Evolutionary conservation across 257 asterid species (phyloP), one percentile per base, ranked within the genome.

Genomic region (Penstemon newberryi): DNA sequence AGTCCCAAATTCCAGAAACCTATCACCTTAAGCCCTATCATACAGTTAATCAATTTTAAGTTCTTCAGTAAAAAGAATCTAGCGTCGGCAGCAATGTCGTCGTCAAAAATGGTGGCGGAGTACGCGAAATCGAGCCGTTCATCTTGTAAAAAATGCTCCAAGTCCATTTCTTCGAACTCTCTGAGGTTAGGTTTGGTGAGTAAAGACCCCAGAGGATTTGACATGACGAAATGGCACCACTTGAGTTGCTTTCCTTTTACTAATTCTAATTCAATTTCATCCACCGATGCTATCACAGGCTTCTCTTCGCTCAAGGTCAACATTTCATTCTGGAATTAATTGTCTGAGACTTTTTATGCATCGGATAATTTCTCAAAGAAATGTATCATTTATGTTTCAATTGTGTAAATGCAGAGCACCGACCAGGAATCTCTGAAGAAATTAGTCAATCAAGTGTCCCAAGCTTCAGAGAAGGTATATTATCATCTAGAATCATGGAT

Each of bases 221-320:
- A 86, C 70, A 77, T 73, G 84, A 87, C 97, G 41, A 90, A 94
- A 66, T 91, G 99, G 96, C 97, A 94, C 65, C 99, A 94, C 79
- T 78, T 84, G 76, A 70, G 73, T 41, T 94, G 97, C 80, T 85
- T 87, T 57, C 87, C 96, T 0, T 55, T 84, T 47, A 60, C 58
- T 59, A 53, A 33, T 59, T 73, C 89, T 53, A 73, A 50, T 33
- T 68, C 85, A 2, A 57, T 76, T 70, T 75, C 80, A 54, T 81
- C 95, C 0, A 73, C 76, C 8, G 94, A 84, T 19, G 79, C 83
- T 8, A 81, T 94, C 73, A 40, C 73, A 18, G 99, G 99, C 33
- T 87, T 91, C 75, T 82, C 96, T 38, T 82, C 92, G 39, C 96
- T 94, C 66, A 84, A 88, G 89, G 97, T 84, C 62, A 15, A 9